Conservation (phyloP, 805 yeast genomes). For the Yamadazyma sp. region DNA sequence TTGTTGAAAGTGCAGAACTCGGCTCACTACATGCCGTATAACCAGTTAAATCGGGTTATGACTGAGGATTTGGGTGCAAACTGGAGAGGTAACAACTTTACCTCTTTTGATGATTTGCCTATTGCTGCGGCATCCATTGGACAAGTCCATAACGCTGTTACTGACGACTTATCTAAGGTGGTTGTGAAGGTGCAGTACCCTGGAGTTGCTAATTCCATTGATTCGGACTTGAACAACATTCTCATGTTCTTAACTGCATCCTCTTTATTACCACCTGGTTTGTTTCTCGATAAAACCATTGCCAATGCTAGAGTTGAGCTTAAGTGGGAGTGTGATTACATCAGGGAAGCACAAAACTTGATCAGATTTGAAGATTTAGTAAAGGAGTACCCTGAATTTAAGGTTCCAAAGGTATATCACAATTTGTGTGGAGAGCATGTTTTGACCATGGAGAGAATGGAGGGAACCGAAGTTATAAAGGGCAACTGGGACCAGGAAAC, state of each 20-base stretch:
- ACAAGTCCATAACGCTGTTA: constrained; percentile 85
- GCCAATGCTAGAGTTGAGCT: constrained; percentile 91
- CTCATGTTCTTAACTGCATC: constrained; percentile 83
- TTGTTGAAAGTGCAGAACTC: constrained; percentile 84
- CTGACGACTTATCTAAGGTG: constrained; percentile 66
- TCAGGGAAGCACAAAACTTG: constrained; percentile 80
- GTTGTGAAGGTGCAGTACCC: constrained; percentile 98
- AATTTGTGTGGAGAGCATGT: constrained; percentile 79
- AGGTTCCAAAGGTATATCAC: constrained; percentile 78
- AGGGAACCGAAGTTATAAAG: constrained; percentile 79
- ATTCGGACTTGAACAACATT: constrained; percentile 87
- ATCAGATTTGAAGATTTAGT: constrained; percentile 62
- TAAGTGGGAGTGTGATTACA: constrained; percentile 97
- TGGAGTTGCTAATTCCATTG: constrained; percentile 91
- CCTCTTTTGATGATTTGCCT: constrained; percentile 81
- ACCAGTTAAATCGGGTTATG: constrained; percentile 80
- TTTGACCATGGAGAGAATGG: constrained; percentile 85
- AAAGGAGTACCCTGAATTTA: constrained; percentile 59
- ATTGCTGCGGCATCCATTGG: constrained; percentile 96
- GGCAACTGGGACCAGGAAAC: constrained; percentile 73
- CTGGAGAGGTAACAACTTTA: constrained; percentile 71
- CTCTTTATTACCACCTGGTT: constrained; percentile 82
- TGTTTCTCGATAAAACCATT: constrained; percentile 86
- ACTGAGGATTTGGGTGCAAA: constrained; percentile 67
- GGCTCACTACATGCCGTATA: constrained; percentile 95